Conservation (phyloP, 2,329 filamentous ascomycete genomes). For the Aspergillus neoniger region DNA sequence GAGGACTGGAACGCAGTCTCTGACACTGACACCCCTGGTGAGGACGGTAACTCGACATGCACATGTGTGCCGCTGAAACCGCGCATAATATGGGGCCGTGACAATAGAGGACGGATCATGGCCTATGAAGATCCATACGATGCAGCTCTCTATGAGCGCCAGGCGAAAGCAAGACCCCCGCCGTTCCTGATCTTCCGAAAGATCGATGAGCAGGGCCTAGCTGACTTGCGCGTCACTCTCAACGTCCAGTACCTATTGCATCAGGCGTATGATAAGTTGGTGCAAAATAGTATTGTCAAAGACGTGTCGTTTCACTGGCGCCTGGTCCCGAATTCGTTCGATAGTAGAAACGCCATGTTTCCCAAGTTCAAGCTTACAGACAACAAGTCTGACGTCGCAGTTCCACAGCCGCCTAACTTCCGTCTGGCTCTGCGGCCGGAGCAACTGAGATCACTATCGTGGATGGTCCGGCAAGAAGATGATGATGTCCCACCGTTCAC, state of each 20-base stretch:
- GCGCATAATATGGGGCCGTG: slow-evolving; percentile 36
- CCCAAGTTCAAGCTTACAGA: slow-evolving; percentile 46
- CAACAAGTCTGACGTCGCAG: slow-evolving; percentile 43
- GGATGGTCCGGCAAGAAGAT: slow-evolving; percentile 62
- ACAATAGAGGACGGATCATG: slow-evolving; percentile 33
- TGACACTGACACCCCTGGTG: neutral
- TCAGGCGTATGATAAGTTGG: slow-evolving; percentile 35
- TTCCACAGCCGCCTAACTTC: slow-evolving; percentile 41
- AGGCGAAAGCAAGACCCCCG: slow-evolving; percentile 51
- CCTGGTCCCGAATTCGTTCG: slow-evolving; percentile 49
- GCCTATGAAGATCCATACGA: slow-evolving; percentile 55
- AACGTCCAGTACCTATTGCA: slow-evolving; percentile 43
- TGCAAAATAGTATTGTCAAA: slow-evolving; percentile 10
- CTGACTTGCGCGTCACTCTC: slow-evolving; percentile 43
- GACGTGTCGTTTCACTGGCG: slow-evolving; percentile 45
- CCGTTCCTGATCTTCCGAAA: slow-evolving; percentile 45
- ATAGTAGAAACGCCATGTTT: slow-evolving; percentile 35
- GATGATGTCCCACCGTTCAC: slow-evolving; percentile 43
- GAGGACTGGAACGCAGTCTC: slow-evolving; percentile 32
- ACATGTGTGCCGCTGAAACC: slow-evolving; percentile 38
- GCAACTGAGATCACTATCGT: slow-evolving; percentile 58
- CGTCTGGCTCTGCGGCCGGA: slow-evolving; percentile 48
- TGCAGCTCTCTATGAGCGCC: slow-evolving; percentile 54
- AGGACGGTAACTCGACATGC: slow-evolving; percentile 20
- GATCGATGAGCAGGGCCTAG: slow-evolving; percentile 31